phyloP scores from a whole-genome alignment of 257 asterid species.

The Nicotiana otophora region DNA sequence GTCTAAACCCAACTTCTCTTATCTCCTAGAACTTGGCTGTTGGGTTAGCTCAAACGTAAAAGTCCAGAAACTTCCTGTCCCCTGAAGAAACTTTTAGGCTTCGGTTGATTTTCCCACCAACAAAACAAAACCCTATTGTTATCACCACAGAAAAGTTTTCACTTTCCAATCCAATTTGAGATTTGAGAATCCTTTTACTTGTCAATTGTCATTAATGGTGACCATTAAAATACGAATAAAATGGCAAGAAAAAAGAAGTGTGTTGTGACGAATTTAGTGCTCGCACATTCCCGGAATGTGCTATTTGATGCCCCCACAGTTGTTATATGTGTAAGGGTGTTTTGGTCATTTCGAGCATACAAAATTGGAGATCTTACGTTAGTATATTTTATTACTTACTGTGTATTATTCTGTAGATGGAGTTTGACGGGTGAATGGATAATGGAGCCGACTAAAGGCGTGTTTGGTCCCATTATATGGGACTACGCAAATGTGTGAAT shows the following conservation, averaged over 20 bases:
- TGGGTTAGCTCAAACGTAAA: constrained; percentile 25
- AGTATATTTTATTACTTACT: background rate
- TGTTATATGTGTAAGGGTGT: background rate
- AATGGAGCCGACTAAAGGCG: background rate
- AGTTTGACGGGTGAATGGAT: background rate
- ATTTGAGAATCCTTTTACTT: background rate
- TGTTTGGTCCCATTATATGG: too few relatives aligned
- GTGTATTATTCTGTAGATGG: too few relatives aligned
- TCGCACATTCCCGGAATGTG: background rate
- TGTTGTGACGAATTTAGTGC: background rate
- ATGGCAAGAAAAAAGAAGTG: background rate
- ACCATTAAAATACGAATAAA: constrained; percentile 13
- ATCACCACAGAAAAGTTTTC: background rate
- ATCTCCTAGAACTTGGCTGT: background rate
- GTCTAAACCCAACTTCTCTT: too few relatives aligned
- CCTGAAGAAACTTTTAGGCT: background rate
- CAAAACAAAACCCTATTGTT: constrained; percentile 6
- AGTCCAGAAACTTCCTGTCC: constrained; percentile 20
- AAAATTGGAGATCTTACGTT: background rate
- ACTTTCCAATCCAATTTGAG: background rate
- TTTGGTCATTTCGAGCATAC: background rate
- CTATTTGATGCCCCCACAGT: background rate
- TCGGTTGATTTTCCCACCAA: background rate
- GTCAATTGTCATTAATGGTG: background rate
- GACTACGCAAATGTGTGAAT: too few relatives aligned